Base-by-base conservation (phyloP, 768 basidiomycete genomes). In the Mycena pura region DNA sequence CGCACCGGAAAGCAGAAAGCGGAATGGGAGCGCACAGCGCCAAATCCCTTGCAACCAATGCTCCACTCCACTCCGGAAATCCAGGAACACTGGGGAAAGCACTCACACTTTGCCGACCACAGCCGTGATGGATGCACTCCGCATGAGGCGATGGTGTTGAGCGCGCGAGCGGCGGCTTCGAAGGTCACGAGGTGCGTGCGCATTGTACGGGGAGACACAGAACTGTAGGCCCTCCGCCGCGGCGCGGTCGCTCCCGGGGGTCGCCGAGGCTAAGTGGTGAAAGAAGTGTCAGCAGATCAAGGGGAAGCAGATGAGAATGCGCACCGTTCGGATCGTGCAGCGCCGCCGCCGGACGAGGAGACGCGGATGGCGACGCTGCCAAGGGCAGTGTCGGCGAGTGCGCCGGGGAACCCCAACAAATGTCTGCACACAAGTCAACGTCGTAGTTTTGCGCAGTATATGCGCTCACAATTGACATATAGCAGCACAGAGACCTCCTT, bases 161-260 rank as follows among this genome's bases (percentile, higher is more conserved):
- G 80, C 48, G 78, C 75, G 22, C 87, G 81, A 13, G 95, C 84
- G 1, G 91, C 92, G 0, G 86, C 86, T 74, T 92, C 92, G 66
- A 95, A 95, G 0, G 90, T 87, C 15, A 86, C 80, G 25, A 95
- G 84, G 32, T 81, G 82, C 5, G 81, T n/a, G 78, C 70, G 91
- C 92, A 72, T 94, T 88, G 69, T 93, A 93, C 0, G 93, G 93
- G 69, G 93, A 95, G n/a, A 93, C 87, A 24, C 93, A 86, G 71
- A 91, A 93, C 65, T 83, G 82, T 32, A 76, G 5, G 17, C 59
- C 36, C 17, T 24, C 76, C n/a, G n/a, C n/a, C n/a, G n/a, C n/a
- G n/a, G n/a, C n/a, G n/a, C n/a, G n/a, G n/a, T n/a, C n/a, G n/a
- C n/a, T n/a, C n/a, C n/a, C n/a, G 55, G 76, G 74, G 57, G 78